A percentile compares a stretch with the other conserved stretches of the same genome.
Evolutionary conservation across 2,329 filamentous ascomycete genomes (phyloP).

Genomic region (Blumeria graminis): DNA sequence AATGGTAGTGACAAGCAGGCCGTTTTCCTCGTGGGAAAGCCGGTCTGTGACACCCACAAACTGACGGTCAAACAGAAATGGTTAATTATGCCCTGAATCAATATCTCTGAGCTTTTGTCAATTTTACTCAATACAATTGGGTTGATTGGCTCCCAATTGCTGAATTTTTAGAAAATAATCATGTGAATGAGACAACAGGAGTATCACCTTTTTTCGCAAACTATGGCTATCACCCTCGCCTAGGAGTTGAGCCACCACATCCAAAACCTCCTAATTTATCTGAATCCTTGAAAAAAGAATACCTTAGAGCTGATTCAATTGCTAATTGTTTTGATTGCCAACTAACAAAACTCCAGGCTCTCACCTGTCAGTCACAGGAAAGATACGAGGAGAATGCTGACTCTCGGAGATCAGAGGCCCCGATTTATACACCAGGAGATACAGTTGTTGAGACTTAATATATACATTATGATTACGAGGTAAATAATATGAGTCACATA

Average conservation of each 20-base stretch:
- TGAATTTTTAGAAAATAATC: constrained; percentile 6
- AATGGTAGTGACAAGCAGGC: too few relatives aligned
- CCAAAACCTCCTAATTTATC: background rate
- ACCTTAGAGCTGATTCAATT: background rate
- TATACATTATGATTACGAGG: too few relatives aligned
- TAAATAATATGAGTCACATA: too few relatives aligned
- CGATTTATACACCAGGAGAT: background rate
- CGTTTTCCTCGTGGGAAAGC: too few relatives aligned
- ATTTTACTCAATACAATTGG: constrained; percentile 1
- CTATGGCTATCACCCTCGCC: constrained; percentile 2
- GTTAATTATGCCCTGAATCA: constrained; percentile 3
- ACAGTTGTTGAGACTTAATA: background rate
- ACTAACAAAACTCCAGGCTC: background rate
- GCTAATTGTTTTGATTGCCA: too few relatives aligned
- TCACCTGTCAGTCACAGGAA: background rate
- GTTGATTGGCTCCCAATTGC: constrained; percentile 3
- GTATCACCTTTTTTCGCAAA: constrained; percentile 6
- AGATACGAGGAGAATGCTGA: background rate
- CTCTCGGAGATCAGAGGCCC: background rate
- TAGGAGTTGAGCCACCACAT: background rate
- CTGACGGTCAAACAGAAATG: constrained; percentile 6
- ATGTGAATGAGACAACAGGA: background rate
- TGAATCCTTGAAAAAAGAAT: background rate
- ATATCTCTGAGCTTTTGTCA: constrained; percentile 4
- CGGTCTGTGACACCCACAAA: constrained; percentile 3